These are phyloP conservation scores for Xylaria cubensis DNA, from an alignment of 495 filamentous ascomycete genomes.

Conservation along the genomic window DNA sequence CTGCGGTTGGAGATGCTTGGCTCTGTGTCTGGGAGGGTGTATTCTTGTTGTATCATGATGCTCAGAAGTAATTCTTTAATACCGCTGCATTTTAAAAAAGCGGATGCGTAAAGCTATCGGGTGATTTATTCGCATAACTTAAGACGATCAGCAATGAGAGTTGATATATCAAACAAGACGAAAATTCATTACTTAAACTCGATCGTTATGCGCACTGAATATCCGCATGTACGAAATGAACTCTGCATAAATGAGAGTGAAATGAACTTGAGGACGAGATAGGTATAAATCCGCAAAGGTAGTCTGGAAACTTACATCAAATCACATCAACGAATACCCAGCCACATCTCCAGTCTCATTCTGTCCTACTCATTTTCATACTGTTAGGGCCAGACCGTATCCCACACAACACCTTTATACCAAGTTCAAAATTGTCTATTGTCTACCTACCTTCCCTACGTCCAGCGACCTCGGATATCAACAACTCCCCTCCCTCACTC, in stretches of 20 bases:
- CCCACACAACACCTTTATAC: neutral
- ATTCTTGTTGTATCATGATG: neutral
- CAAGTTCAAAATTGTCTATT: neutral
- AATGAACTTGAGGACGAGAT: neutral
- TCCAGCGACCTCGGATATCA: neutral
- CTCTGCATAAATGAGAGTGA: neutral
- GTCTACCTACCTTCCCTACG: neutral
- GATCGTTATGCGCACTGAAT: too few relatives aligned
- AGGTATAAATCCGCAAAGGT: neutral
- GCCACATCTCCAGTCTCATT: too few relatives aligned
- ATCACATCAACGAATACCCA: too few relatives aligned
- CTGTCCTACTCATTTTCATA: too few relatives aligned
- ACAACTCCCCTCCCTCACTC: neutral
- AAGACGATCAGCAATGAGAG: too few relatives aligned
- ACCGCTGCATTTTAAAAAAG: neutral
- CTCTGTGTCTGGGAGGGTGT: neutral
- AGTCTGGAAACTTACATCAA: too few relatives aligned
- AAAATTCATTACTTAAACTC: too few relatives aligned
- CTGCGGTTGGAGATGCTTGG: neutral
- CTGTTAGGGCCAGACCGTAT: too few relatives aligned
- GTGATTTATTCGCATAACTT: neutral
- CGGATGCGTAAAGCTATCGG: neutral
- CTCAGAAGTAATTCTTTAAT: neutral
- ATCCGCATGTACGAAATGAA: neutral
- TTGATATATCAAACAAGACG: too few relatives aligned